Evolutionary conservation across 495 filamentous ascomycete species (phyloP).

Genomic region (Clavariopsis aquatica): DNA sequence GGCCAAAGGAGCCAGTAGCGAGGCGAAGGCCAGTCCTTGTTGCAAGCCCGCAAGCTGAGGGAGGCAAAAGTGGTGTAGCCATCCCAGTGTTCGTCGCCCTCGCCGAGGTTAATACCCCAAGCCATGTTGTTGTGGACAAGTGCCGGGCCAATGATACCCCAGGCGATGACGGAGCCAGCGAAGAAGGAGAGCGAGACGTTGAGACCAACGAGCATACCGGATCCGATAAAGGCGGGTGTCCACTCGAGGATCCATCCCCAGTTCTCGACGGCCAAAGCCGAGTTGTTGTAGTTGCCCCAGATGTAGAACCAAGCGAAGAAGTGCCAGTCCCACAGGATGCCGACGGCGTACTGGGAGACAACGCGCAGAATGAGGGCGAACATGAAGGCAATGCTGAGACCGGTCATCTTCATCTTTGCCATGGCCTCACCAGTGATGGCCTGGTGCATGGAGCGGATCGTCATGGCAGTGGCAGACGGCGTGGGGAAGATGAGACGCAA

Average conservation of each 20-base stretch:
- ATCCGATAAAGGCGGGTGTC: constrained; percentile 68
- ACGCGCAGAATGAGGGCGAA: constrained; percentile 56
- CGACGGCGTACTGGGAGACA: constrained; percentile 61
- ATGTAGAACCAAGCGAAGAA: constrained; percentile 65
- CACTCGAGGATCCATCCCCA: constrained; percentile 68
- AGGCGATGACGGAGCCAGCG: constrained; percentile 59
- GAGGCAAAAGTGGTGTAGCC: constrained; percentile 54
- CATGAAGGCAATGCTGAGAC: constrained; percentile 55
- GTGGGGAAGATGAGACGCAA: constrained; percentile 65
- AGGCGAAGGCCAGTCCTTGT: constrained; percentile 54
- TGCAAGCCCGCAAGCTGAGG: constrained; percentile 50
- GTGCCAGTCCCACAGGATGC: constrained; percentile 69
- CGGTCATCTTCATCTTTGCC: constrained; percentile 63
- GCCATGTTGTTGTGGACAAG: constrained; percentile 61
- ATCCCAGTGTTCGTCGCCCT: constrained; percentile 55
- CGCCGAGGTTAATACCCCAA: constrained; percentile 42
- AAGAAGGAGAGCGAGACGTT: constrained; percentile 67
- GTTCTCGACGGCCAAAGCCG: constrained; percentile 60
- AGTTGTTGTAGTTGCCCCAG: constrained; percentile 59
- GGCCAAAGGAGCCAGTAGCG: constrained; percentile 71
- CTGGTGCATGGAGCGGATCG: constrained; percentile 66
- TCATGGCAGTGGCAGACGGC: constrained; percentile 61
- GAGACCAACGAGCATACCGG: constrained; percentile 65
- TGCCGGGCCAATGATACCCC: constrained; percentile 65
- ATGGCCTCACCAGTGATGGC: constrained; percentile 53